A percentile compares a stretch with the other conserved stretches of the same genome.
Evolutionary conservation across 2,329 filamentous ascomycete species (phyloP).

Genomic region (Endothia cerciana): DNA sequence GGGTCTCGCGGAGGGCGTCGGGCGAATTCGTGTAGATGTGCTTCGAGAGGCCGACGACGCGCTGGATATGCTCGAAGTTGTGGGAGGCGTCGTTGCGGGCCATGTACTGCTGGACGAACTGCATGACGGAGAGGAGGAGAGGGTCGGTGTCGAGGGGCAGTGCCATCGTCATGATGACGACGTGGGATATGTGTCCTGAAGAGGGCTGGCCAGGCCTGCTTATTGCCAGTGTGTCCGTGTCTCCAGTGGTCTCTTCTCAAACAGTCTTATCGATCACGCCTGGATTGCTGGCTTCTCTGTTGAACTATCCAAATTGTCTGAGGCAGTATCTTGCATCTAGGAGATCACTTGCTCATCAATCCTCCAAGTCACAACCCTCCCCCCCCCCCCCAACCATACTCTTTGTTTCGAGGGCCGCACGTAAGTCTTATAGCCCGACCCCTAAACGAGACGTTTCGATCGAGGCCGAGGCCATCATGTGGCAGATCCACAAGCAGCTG

Average conservation of each 20-base stretch:
- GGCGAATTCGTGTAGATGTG: slow-evolving; percentile 55
- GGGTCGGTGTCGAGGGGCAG: slow-evolving; percentile 43
- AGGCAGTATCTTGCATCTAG: not conserved
- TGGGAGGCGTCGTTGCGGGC: slow-evolving; percentile 81
- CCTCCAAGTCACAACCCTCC: not conserved
- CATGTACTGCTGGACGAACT: slow-evolving; percentile 74
- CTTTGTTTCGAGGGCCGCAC: not conserved
- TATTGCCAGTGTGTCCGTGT: not conserved
- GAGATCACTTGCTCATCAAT: not conserved
- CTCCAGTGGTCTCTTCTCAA: not conserved
- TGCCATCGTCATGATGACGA: slow-evolving; percentile 28
- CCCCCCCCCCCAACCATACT: not conserved
- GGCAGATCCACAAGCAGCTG: slow-evolving; percentile 1
- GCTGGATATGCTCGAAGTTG: slow-evolving; percentile 82
- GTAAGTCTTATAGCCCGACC: slow-evolving; percentile 19
- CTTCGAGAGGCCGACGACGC: slow-evolving; percentile 75
- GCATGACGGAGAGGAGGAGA: slow-evolving; percentile 59
- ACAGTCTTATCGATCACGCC: not conserved
- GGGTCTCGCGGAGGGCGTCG: slow-evolving; percentile 23
- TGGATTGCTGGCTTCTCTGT: not conserved
- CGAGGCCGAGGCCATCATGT: slow-evolving; percentile 15
- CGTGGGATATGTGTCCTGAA: not conserved
- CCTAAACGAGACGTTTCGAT: slow-evolving; percentile 13
- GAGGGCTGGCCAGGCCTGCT: not conserved
- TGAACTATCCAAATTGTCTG: not conserved